Conservation (phyloP, 139 green algal genomes). For the Micractinium conductrix region DNA sequence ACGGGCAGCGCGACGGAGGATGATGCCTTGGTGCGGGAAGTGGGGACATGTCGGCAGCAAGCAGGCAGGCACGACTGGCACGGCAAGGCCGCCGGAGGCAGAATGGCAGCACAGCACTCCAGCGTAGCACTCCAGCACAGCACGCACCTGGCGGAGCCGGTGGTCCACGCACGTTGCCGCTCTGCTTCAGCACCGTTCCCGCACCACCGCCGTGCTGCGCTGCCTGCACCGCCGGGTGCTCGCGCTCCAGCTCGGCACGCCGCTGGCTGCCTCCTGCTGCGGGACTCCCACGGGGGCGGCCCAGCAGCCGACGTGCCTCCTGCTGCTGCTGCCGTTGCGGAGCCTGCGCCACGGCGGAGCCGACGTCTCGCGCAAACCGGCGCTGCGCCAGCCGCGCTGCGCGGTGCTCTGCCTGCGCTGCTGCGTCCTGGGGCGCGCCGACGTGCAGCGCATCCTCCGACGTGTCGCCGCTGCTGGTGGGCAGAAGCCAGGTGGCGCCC, state of each 20-base stretch:
- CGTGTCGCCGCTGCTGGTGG: not conserved
- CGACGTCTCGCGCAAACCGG: slow-evolving; percentile 12
- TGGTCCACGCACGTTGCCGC: slow-evolving; percentile 25
- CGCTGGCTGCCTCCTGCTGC: not conserved
- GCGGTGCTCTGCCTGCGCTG: slow-evolving; percentile 30
- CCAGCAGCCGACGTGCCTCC: not conserved
- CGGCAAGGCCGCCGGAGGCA: not conserved
- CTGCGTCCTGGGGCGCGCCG: slow-evolving; percentile 11
- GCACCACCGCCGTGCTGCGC: not conserved
- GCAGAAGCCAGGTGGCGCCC: not conserved
- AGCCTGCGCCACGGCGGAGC: not conserved
- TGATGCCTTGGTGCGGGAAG: not conserved
- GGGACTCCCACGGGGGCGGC: not conserved
- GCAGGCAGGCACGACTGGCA: not conserved
- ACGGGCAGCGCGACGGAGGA: not conserved
- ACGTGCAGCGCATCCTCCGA: not conserved
- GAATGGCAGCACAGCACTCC: not conserved
- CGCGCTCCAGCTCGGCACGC: not conserved
- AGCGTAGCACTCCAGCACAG: not conserved
- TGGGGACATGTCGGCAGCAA: not conserved
- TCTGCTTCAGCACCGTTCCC: slow-evolving; percentile 3
- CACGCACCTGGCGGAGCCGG: slow-evolving; percentile 5
- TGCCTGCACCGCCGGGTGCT: too few relatives aligned
- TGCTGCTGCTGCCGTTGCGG: not conserved
- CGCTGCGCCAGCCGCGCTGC: slow-evolving; percentile 42